Conservation (phyloP, 1,139 yeast species). For the Saccharomyces hybrid region DNA sequence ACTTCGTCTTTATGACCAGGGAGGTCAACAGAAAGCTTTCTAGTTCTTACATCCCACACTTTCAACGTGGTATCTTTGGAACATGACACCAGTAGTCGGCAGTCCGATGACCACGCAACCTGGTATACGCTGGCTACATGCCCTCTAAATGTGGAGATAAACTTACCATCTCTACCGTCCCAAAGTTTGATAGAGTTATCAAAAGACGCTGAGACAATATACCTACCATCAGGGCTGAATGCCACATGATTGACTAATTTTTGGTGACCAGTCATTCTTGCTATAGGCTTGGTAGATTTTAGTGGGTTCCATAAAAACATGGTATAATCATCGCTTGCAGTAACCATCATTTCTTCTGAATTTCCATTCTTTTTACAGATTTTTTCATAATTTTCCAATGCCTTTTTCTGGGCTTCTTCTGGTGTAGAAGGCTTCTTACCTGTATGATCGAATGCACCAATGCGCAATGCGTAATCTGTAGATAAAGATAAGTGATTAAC, state of each 20-base stretch:
- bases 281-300: constrained; percentile 70
- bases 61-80: constrained; percentile 95
- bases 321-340: constrained; percentile 96
- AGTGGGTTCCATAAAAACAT: constrained; percentile 97
- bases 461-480: constrained; percentile 79
- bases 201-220: constrained; percentile 86
- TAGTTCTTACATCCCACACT: constrained; percentile 91
- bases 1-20: constrained; percentile 97
- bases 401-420: constrained; percentile 53
- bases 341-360: constrained; percentile 72
- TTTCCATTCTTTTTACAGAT: constrained; percentile 68
- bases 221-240: constrained; percentile 92
- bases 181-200: constrained; percentile 92
- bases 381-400: constrained; percentile 64
- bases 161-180: constrained; percentile 93
- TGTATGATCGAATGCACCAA: constrained; percentile 73
- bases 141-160: constrained; percentile 84
- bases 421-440: constrained; percentile 43
- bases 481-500: constrained; percentile 88
- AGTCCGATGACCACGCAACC: constrained; percentile 98
- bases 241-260: constrained; percentile 93
- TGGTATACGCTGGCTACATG: constrained; percentile 98
- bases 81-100: constrained; percentile 81
- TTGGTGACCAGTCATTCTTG: constrained; percentile 96
- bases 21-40: constrained; percentile 76